Percentiles rank a stretch among this genome's conserved stretches.
Evolutionary conservation across 805 yeast genomes (phyloP).

Genomic region (Metschnikowia sp.): DNA sequence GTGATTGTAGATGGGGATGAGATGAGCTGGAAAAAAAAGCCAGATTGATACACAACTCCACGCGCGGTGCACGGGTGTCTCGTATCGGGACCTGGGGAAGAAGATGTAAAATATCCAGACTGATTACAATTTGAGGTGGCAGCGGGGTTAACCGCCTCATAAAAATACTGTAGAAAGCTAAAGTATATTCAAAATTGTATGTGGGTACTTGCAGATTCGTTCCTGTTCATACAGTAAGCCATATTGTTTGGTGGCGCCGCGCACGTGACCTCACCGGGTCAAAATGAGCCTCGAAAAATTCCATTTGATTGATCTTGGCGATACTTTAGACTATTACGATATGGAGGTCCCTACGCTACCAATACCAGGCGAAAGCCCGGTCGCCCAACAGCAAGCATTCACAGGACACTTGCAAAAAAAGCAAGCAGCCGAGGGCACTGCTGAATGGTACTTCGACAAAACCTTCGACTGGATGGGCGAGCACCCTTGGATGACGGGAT

Average conservation of each 20-base stretch:
- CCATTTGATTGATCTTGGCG: not conserved
- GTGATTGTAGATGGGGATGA: slow-evolving; percentile 10
- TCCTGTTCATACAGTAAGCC: no score
- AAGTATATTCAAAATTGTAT: no score
- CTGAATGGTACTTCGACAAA: slow-evolving; percentile 65
- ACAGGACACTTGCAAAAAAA: slow-evolving; percentile 41
- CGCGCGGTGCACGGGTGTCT: slow-evolving; percentile 17
- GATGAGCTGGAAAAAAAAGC: slow-evolving; percentile 16
- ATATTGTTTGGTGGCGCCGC: slow-evolving; percentile 3
- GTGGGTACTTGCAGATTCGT: no score
- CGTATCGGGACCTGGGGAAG: not conserved
- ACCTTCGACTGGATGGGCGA: slow-evolving; percentile 57
- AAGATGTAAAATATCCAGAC: no score
- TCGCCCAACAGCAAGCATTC: slow-evolving; percentile 22
- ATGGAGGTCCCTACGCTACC: slow-evolving; percentile 56
- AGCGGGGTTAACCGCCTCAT: no score
- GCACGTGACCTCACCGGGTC: slow-evolving; percentile 7
- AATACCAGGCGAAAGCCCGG: slow-evolving; percentile 47
- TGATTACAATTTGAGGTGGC: no score
- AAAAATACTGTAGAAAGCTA: no score
- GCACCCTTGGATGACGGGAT: slow-evolving; percentile 72
- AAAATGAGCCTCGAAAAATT: no score
- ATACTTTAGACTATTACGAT: slow-evolving; percentile 17
- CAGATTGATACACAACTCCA: slow-evolving; percentile 3
- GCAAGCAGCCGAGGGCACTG: slow-evolving; percentile 42